Base-by-base conservation (phyloP, 495 filamentous ascomycete species). In the Chlorociboria aeruginascens region DNA sequence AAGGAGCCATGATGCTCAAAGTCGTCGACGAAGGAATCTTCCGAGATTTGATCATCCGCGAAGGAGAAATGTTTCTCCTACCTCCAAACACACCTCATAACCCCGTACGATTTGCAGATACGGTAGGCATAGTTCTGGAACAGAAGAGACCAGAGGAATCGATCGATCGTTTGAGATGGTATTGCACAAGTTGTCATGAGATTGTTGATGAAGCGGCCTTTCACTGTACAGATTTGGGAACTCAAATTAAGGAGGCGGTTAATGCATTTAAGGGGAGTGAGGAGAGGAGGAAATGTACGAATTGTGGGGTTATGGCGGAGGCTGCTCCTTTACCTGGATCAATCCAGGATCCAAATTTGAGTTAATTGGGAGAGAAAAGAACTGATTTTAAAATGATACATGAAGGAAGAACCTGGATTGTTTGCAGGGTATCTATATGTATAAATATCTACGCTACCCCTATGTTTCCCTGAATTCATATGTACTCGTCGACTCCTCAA, bases 161-260 rank as follows among this genome's bases (percentile, higher is more conserved):
- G 13, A 55, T 88, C 25, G 92, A 98, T 73, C 71, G 71, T 38
- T 78, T 98, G 70, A 70, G 89, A 20, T 98, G 92, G 92, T 98
- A 97, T 63, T 92, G 86, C 57, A 73, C 74, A 58, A 59, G 57
- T 37, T 94, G 88, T 60, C 64, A 67, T 12, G 71, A 74, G 49
- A 63, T 92, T 41, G 90, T 98, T 3, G 80, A 89, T 65, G 89
- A 97, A 69, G 82, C 81, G 34, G 66, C 72, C 6, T 98, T 98
- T 61, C 78, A 90, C 57, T 95, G 88, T 58, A 88, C 82, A 38
- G 83, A 98, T 65, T 63, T 98, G 43, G 92, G 92, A n/a, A 94
- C 86, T 36, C 92, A 98, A 73, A 89, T 98, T 49, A 98, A 95
- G 72, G 81, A 74, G 47, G 93, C 90, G 6, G 90, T 98, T 30